Evolutionary conservation across 2,329 filamentous ascomycete genomes (phyloP), one percentile per base, ranked within the genome.

Genomic region (Ambrosiella cleistominuta): DNA sequence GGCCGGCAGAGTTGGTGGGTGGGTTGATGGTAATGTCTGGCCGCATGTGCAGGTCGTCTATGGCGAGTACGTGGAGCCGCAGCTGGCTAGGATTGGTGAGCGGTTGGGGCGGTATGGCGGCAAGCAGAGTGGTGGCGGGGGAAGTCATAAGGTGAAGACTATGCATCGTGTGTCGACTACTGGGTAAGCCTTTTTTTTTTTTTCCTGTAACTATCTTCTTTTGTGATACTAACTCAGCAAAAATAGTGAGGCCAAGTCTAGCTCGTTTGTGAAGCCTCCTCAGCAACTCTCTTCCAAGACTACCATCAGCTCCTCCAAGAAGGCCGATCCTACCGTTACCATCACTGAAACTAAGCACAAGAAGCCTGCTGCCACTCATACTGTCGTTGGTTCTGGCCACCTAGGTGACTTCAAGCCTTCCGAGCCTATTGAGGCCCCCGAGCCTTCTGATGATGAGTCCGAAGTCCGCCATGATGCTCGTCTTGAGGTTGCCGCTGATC

Each of bases 1-100:
- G 2, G 88, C 85, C 77, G 81, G 81, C 58, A 81, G 81, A 60
- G 78, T 79, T 0, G 79, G 81, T 60, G 71, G 77, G 11, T 91
- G 96, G 66, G 71, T 94, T 39, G 80, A 88, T 60, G 79, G 80
- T 52, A 83, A 82, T 1, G 73, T 97, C 13, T 93, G 87, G 84
- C 91, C 91, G 1, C 83, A 85, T 63, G 62, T 96, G 9, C 81
- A 85, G 35, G 77, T 86, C 12, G 72, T 96, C 4, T 97, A 97
- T 66, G 80, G 83, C 9, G 83, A 95, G 66, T 95, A 95, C 64
- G 90, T 98, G 2, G 90, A 97, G 71, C 94, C 94, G 12, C 94
- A 98, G 70, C 77, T 98, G 12, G 80, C 91, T 59, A 88, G 89
- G 65, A 97, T 98, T 65, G 87, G 88, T 11, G 86, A 96, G 71